Base-by-base conservation (phyloP, 768 basidiomycete species). In the Botryobasidium botryosum region DNA sequence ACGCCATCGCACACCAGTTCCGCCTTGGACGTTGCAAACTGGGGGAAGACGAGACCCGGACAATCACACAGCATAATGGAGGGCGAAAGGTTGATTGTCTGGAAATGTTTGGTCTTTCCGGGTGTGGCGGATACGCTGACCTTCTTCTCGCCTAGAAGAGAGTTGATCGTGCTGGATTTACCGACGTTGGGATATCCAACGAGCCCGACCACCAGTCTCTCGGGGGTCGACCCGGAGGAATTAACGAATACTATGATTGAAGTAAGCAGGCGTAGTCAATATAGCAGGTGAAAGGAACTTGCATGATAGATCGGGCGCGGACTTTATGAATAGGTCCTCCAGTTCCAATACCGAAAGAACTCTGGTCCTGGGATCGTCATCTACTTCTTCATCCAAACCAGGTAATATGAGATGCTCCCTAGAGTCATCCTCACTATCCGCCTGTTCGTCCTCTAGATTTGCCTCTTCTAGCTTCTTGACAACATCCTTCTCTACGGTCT, bases 171-270 rank as follows among this genome's bases (percentile, higher is more conserved):
- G 49, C 87, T 91, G 0, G 92, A 97, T 62, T 99, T 99, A 13
- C 94, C 94, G 20, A 96, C 92, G 56, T 99, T 99, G 0, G 94
- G 94, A 58, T 99, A 97, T 24, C 94, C 94, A 33, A 99, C 94
- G 12, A 99, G 74, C 26, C 88, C 88, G 31, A 94, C 76, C 4
- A 77, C 74, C 3, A 86, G 67, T 57, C 74, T 86, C 21, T 65
- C 59, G 1, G 78, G 74, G 6, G 65, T 57, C 77, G 73, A 15
- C 65, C 66, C 0, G 68, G 55, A 10, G 64, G 58, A 53, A 86
- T 17, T 40, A 35, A 36, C n/a, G n/a, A 27, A 24, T 55, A 26
- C 12, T 24, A 17, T 25, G 38, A 13, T 31, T 20, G 43, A 40
- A 4, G 41, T 40, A 18, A 7, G 24, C n/a, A 5, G 5, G 25